Base-by-base conservation (phyloP, 163 green algal genomes). In the Chlamydomonas reinhardtii region DNA sequence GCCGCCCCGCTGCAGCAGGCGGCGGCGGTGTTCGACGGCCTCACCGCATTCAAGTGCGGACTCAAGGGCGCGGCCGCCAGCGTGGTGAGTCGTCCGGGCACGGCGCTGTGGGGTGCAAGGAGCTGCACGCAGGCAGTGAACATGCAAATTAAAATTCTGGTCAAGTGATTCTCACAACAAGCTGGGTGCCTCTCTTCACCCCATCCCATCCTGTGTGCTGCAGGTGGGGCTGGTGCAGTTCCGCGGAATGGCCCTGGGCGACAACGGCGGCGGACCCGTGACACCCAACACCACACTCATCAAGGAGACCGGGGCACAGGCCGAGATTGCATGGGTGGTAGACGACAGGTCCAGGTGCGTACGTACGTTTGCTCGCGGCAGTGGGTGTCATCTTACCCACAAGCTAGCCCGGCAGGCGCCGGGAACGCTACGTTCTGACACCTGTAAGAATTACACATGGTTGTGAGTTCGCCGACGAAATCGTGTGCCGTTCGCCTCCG, bases 21-120 rank as follows among this genome's bases (percentile, higher is more conserved):
- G 94, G 94, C 77, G 93, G 92, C 92, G 32, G 79, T 90, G 54
- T 94, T 95, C 62, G 31, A 91, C 2, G 84, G 87, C 29, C 65
- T 94, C 24, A 72, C 88, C 6, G 31, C 74, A 11, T 94, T 93
- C 86, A 93, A 93, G 82, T 94, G 94, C 77, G 93, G 90, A 29
- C 89, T 94, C 72, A 94, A 93, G 75, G 88, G 91, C 56, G 83
- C 85, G 2, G 91, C 93, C 34, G 89, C 86, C 16, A 95, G 91
- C 16, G 77, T 91, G 84, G 85, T 91, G 56, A 56, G 43, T 56
- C 31, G n/a, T n/a, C n/a, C n/a, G n/a, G n/a, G n/a, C n/a, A n/a
- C 35, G 24, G 62, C 5, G 17, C 27, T 22, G 39, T 48, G 39
- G 39, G 39, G 39, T 14, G 39, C 39, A 48, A 48, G 39, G 39